Conservation (phyloP, 495 filamentous ascomycete species). For the Parathielavia hyrcaniae region DNA sequence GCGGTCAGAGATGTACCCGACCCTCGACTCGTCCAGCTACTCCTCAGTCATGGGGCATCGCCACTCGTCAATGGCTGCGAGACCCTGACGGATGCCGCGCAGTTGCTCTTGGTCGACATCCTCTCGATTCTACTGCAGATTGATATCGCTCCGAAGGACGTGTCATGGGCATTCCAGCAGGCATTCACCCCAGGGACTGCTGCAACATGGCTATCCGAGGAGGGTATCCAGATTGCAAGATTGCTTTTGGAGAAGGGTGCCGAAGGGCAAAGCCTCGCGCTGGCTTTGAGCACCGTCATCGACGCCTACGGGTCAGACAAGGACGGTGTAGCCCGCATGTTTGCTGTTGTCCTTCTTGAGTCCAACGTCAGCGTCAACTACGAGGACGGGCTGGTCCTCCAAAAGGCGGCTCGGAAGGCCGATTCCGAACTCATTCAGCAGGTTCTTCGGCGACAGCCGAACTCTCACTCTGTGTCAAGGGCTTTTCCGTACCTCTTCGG, state of each 20-base stretch:
- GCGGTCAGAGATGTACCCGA: constrained; percentile 44
- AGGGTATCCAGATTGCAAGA: constrained; percentile 35
- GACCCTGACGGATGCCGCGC: constrained; percentile 40
- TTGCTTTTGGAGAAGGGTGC: constrained; percentile 41
- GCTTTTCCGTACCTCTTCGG: constrained; percentile 44
- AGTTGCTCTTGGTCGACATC: constrained; percentile 30
- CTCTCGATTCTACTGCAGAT: constrained; percentile 34
- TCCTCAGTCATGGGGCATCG: constrained; percentile 39
- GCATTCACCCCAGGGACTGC: constrained; percentile 32
- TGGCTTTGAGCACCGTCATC: constrained; percentile 35
- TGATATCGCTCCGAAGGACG: constrained; percentile 33
- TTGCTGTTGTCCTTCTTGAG: constrained; percentile 34
- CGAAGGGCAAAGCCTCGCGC: constrained; percentile 34
- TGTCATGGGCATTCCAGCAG: constrained; percentile 36
- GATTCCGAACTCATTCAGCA: constrained; percentile 36
- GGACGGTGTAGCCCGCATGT: constrained; percentile 31
- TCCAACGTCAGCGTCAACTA: constrained; percentile 37
- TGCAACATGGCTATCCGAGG: constrained; percentile 34
- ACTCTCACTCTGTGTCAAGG: constrained; percentile 34
- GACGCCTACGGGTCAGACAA: constrained; percentile 30
- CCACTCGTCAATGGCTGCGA: constrained; percentile 40
- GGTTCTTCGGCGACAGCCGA: constrained; percentile 36
- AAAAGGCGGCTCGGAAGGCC: constrained; percentile 37
- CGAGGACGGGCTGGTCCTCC: constrained; percentile 37
- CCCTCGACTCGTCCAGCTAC: constrained; percentile 36